phyloP scores from a whole-genome alignment of 2,329 filamentous ascomycete genomes.

The Geosmithia putterillii region DNA sequence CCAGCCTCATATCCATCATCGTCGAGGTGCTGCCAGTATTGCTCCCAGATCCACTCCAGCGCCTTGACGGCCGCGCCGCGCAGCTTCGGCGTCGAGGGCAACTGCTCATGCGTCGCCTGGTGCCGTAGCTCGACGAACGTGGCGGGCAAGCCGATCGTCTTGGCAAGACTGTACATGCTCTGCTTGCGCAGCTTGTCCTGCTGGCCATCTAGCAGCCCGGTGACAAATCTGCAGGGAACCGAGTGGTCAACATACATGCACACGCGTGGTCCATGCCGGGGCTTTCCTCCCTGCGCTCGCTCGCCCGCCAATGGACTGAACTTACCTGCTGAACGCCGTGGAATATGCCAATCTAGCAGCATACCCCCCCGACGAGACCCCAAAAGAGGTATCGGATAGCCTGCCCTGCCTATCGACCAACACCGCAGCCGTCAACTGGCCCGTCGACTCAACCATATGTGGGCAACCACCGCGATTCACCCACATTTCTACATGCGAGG shows the following conservation, averaged over 20 bases:
- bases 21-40: constrained; percentile 60
- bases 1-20: neutral
- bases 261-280: no score
- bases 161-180: constrained; percentile 63
- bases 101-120: constrained; percentile 79
- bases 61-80: constrained; percentile 57
- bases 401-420: constrained; percentile 43
- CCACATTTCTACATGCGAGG: constrained; percentile 53
- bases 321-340: constrained; percentile 61
- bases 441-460: constrained; percentile 69
- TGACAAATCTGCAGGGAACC: constrained; percentile 58
- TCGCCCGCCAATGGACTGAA: no score
- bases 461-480: constrained; percentile 64
- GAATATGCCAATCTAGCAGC: constrained; percentile 58
- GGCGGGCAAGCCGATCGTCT: constrained; percentile 55
- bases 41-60: constrained; percentile 76
- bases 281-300: no score
- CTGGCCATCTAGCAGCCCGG: constrained; percentile 64
- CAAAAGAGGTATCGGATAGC: constrained; percentile 6
- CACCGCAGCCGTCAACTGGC: constrained; percentile 56
- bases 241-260: no score
- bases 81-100: constrained; percentile 65
- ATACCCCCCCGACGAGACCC: constrained; percentile 35
- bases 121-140: constrained; percentile 84
- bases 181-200: constrained; percentile 54